These are phyloP conservation scores for Chalaropsis ovoidea DNA, from an alignment of 2,329 filamentous ascomycete genomes.

Conservation along the genomic window DNA sequence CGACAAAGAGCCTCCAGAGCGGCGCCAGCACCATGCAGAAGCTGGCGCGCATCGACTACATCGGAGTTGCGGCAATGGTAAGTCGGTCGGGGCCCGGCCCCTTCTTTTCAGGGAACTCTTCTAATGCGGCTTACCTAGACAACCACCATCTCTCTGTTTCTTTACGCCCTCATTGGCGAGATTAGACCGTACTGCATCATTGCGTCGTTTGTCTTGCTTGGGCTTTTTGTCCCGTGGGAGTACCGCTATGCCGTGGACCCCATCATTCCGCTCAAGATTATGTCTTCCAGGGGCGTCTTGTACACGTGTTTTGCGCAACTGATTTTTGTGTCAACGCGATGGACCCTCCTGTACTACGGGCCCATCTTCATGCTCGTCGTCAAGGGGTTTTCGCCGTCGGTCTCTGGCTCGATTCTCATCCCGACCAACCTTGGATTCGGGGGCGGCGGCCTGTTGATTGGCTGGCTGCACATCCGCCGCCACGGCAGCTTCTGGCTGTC, in stretches of 20 bases:
- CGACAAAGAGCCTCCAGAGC: neutral
- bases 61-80: slow-evolving; percentile 58
- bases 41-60: slow-evolving; percentile 61
- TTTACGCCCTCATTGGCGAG: slow-evolving; percentile 57
- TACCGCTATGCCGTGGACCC: slow-evolving; percentile 54
- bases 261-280: slow-evolving; percentile 61
- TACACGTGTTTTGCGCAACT: slow-evolving; percentile 65
- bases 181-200: slow-evolving; percentile 52
- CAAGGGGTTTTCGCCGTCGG: slow-evolving; percentile 56
- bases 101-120: neutral
- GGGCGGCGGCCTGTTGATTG: slow-evolving; percentile 60
- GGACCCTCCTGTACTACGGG: slow-evolving; percentile 70
- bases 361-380: slow-evolving; percentile 73
- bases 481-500: slow-evolving; percentile 62
- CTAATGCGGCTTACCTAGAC: slow-evolving; percentile 37
- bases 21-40: slow-evolving; percentile 34
- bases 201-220: slow-evolving; percentile 43
- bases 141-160: slow-evolving; percentile 56
- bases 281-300: slow-evolving; percentile 59
- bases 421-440: slow-evolving; percentile 76
- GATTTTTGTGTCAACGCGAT: slow-evolving; percentile 70
- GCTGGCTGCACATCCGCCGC: slow-evolving; percentile 64
- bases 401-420: slow-evolving; percentile 64
- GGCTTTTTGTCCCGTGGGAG: slow-evolving; percentile 54
- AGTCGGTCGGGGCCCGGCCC: slow-evolving; percentile 27